phyloP scores from a whole-genome alignment of 108 stramenopile genomes.

The Cyclostephanos tholiformis region DNA sequence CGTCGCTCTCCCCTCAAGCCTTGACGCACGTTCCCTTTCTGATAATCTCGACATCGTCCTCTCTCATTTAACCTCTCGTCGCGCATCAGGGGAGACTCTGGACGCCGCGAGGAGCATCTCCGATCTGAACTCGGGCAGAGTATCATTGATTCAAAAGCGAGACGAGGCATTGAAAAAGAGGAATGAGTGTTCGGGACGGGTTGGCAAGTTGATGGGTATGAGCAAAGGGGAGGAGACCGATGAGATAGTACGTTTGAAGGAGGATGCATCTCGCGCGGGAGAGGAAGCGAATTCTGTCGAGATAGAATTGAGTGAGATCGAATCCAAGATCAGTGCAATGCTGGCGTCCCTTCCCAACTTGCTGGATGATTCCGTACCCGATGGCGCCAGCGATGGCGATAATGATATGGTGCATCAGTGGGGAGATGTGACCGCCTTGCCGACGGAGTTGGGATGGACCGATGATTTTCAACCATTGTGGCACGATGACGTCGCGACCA shows the following conservation, averaged over 20 bases:
- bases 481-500: conserved; percentile 94
- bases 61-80: conserved; percentile 77
- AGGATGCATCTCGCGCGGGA: conserved; percentile 46
- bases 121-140: conserved; percentile 54
- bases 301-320: conserved; percentile 62
- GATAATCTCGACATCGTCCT: conserved; percentile 67
- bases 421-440: conserved; percentile 74
- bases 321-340: conserved; percentile 67
- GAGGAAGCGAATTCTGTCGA: conserved; percentile 65
- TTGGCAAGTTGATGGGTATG: conserved; percentile 76
- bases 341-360: conserved; percentile 91
- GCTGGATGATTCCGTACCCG: conserved; percentile 89
- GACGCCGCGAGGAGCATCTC: conserved; percentile 70
- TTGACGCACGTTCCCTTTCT: conserved; percentile 53
- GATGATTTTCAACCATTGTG: conserved; percentile 82
- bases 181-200: conserved; percentile 71
- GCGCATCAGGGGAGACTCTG: conserved; percentile 69
- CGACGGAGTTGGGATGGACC: conserved; percentile 74
- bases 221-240: conserved; percentile 61
- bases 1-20: not conserved
- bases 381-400: conserved; percentile 81
- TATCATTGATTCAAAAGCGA: conserved; percentile 68
- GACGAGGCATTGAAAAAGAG: conserved; percentile 72
- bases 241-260: conserved; percentile 30
- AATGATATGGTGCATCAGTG: conserved; percentile 85